Percentiles rank a stretch among this genome's conserved stretches.
Conservation (phyloP, 371 early-diverging fungal species). For the Choanephora cucurbitarum region DNA sequence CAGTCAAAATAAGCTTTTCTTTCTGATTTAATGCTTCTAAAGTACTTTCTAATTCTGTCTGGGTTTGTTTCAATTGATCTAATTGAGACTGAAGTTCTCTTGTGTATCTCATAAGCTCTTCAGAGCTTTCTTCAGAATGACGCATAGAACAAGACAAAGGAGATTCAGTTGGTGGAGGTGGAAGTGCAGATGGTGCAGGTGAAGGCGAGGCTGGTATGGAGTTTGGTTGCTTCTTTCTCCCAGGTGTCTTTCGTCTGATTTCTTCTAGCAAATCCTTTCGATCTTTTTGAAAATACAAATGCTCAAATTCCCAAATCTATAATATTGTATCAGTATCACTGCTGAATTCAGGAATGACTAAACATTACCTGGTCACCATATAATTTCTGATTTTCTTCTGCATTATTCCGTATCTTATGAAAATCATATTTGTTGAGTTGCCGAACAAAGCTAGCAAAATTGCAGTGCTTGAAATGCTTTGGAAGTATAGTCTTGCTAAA, state of each 20-base stretch:
- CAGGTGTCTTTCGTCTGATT: conserved; percentile 59
- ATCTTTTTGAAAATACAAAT: conserved; percentile 68
- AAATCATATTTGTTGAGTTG: conserved; percentile 98
- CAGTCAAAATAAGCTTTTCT: conserved; percentile 60
- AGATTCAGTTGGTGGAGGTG: background rate
- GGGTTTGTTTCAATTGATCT: conserved; percentile 41
- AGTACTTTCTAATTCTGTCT: conserved; percentile 36
- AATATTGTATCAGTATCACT: background rate
- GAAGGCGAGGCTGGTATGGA: background rate
- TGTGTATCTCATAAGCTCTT: conserved; percentile 25
- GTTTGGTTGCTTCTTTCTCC: conserved; percentile 33
- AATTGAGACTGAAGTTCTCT: conserved; percentile 51
- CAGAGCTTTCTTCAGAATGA: background rate
- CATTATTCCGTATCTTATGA: conserved; percentile 72
- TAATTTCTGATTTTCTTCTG: conserved; percentile 56
- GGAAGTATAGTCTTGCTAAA: conserved; percentile 79
- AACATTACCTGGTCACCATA: conserved; percentile 65
- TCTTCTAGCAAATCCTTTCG: conserved; percentile 65
- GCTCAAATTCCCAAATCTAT: conserved; percentile 81
- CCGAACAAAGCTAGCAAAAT: conserved; percentile 92
- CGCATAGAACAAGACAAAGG: background rate
- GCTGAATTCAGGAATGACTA: background rate
- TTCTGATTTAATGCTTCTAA: conserved; percentile 50
- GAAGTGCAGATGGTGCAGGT: background rate
- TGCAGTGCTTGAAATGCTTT: conserved; percentile 90